These are phyloP conservation scores for Vaccinium myrtillus DNA, from an alignment of 148 eudicot genomes.

Conservation along the genomic window DNA sequence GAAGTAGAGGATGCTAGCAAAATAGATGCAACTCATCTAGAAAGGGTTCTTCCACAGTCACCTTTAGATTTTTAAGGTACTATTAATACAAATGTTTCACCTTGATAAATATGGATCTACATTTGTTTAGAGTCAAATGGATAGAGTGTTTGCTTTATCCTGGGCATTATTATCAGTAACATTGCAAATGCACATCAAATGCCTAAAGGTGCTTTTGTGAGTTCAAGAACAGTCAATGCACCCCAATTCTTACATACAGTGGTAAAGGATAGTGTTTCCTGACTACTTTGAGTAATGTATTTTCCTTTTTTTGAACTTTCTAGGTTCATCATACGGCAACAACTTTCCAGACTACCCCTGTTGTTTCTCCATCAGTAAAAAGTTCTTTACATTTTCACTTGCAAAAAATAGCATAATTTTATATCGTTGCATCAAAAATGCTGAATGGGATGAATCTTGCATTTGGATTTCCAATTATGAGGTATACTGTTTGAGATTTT, in stretches of 20 bases:
- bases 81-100: background rate
- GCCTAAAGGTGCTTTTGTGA: background rate
- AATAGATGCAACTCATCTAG: slow-evolving; percentile 85
- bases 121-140: background rate
- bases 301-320: too few relatives aligned
- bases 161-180: background rate
- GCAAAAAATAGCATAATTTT: too few relatives aligned
- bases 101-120: background rate
- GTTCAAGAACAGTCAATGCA: background rate
- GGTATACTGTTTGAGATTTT: too few relatives aligned
- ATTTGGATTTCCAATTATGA: too few relatives aligned
- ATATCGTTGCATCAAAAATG: too few relatives aligned
- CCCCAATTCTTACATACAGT: background rate
- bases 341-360: too few relatives aligned
- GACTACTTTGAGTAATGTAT: too few relatives aligned
- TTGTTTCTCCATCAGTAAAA: too few relatives aligned
- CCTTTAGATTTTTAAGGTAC: slow-evolving; percentile 76
- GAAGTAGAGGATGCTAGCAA: slow-evolving; percentile 78
- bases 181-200: background rate
- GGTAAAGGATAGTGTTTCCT: background rate
- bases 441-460: too few relatives aligned
- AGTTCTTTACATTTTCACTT: too few relatives aligned
- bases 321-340: too few relatives aligned
- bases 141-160: background rate
- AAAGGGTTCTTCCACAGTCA: slow-evolving; percentile 90